phyloP scores from a whole-genome alignment of 2,329 filamentous ascomycete species.

The Blastomyces gilchristii region DNA sequence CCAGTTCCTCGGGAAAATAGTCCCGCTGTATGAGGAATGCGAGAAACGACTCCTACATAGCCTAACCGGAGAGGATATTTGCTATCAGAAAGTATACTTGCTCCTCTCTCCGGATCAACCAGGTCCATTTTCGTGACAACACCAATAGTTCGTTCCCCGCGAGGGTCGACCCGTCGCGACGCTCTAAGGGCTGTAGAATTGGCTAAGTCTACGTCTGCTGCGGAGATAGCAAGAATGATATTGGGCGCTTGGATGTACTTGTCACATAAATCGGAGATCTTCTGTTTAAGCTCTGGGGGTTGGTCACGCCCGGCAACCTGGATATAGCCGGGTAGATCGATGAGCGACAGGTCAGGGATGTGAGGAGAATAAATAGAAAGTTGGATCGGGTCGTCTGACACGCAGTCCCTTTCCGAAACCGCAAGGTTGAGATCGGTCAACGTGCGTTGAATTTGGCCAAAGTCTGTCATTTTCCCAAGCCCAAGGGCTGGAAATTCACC shows the following conservation, averaged over 20 bases:
- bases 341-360: slow-evolving; percentile 88
- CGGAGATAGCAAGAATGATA: slow-evolving; percentile 92
- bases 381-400: slow-evolving; percentile 93
- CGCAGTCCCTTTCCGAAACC: slow-evolving; percentile 81
- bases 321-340: slow-evolving; percentile 94
- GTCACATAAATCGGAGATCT: slow-evolving; percentile 91
- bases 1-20: slow-evolving; percentile 75
- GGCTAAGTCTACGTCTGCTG: slow-evolving; percentile 90
- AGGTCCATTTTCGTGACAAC: slow-evolving; percentile 99
- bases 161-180: slow-evolving; percentile 81
- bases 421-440: slow-evolving; percentile 90
- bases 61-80: slow-evolving; percentile 93
- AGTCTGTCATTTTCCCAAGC: slow-evolving; percentile 81
- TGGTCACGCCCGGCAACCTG: slow-evolving; percentile 90
- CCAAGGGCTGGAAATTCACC: slow-evolving; percentile 93
- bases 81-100: slow-evolving; percentile 68
- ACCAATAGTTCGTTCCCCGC: slow-evolving; percentile 91
- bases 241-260: slow-evolving; percentile 97
- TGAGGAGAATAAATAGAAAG: slow-evolving; percentile 91
- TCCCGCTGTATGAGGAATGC: slow-evolving; percentile 56
- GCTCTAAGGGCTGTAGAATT: slow-evolving; percentile 90
- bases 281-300: slow-evolving; percentile 82
- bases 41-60: slow-evolving; percentile 90
- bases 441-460: slow-evolving; percentile 74
- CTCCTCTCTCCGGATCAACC: slow-evolving; percentile 71